These are phyloP conservation scores for Torulaspora delbrueckii DNA, from an alignment of 805 yeast genomes.

Conservation along the genomic window DNA sequence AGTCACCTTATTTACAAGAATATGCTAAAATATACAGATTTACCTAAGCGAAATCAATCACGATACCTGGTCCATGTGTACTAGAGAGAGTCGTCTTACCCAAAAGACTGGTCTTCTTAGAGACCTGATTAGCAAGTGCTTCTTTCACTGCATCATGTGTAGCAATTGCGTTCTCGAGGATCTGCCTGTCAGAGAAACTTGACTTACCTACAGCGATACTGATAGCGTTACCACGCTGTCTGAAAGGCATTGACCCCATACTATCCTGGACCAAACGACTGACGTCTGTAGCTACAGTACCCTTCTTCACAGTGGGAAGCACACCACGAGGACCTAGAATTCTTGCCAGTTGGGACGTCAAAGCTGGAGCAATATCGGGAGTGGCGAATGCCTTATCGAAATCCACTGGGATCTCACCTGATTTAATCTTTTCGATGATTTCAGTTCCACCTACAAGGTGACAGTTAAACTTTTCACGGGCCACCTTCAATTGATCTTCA, in stretches of 20 bases:
- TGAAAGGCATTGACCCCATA: slow-evolving; percentile 69
- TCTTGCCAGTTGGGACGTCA: slow-evolving; percentile 66
- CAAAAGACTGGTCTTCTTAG: slow-evolving; percentile 62
- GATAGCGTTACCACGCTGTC: slow-evolving; percentile 60
- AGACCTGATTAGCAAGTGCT: slow-evolving; percentile 49
- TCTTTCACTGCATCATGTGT: slow-evolving; percentile 58
- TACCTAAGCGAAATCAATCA: slow-evolving; percentile 46
- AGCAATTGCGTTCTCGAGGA: slow-evolving; percentile 63
- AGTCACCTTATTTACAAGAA: slow-evolving; percentile 2
- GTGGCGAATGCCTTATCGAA: slow-evolving; percentile 82
- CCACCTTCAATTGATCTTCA: slow-evolving; percentile 47
- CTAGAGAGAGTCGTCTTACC: slow-evolving; percentile 67
- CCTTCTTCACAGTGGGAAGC: slow-evolving; percentile 82
- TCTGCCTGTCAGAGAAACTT: slow-evolving; percentile 69
- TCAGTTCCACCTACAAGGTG: slow-evolving; percentile 67
- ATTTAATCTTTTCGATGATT: slow-evolving; percentile 55
- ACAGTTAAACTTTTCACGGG: slow-evolving; percentile 54
- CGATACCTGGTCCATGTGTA: slow-evolving; percentile 76
- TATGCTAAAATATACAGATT: slow-evolving; percentile 1
- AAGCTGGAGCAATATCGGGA: slow-evolving; percentile 64
- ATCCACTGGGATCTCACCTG: slow-evolving; percentile 45
- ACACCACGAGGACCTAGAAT: slow-evolving; percentile 82
- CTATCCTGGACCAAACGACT: slow-evolving; percentile 47
- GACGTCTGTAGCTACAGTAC: slow-evolving; percentile 74
- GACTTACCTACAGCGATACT: slow-evolving; percentile 72